A percentile compares a stretch with the other conserved stretches of the same genome.
These are phyloP conservation scores for Trichoderma parareesei DNA, from an alignment of 495 filamentous ascomycete genomes.

Conservation along the genomic window DNA sequence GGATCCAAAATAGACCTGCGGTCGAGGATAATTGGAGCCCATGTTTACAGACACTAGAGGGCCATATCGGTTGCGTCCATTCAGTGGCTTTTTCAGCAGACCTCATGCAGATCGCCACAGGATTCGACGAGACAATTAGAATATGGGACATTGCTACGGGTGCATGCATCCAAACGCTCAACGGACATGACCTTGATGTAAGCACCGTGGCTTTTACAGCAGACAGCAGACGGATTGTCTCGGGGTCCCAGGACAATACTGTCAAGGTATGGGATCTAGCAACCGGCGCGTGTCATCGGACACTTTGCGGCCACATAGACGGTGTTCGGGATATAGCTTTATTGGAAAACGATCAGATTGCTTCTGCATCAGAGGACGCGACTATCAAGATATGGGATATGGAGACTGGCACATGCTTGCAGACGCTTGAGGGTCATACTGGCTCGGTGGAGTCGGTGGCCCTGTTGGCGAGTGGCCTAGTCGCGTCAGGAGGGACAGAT, in stretches of 20 bases:
- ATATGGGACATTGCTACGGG: constrained; percentile 28
- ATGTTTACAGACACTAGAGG: constrained; percentile 16
- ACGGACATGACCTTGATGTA: constrained; percentile 14
- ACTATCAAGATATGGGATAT: constrained; percentile 22
- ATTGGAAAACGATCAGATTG: not conserved
- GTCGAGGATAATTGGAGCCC: constrained; percentile 13
- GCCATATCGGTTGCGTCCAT: not conserved
- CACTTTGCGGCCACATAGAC: not conserved
- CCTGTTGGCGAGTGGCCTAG: constrained; percentile 13
- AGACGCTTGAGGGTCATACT: constrained; percentile 16
- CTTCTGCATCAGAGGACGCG: constrained; percentile 1
- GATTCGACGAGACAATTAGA: not conserved
- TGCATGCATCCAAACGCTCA: constrained; percentile 18
- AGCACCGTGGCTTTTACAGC: constrained; percentile 15
- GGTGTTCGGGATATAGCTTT: not conserved
- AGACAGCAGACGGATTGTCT: constrained; percentile 17
- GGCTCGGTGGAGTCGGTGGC: constrained; percentile 10
- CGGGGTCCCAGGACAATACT: constrained; percentile 9
- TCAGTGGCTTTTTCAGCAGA: constrained; percentile 15
- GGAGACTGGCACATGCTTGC: constrained; percentile 16
- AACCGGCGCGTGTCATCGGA: not conserved
- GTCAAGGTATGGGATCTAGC: constrained; percentile 1
- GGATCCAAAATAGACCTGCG: not conserved
- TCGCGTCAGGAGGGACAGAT: constrained; percentile 14
- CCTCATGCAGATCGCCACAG: not conserved